Base-by-base conservation (phyloP, 2,329 filamentous ascomycete species). In the Colletotrichum costaricense region DNA sequence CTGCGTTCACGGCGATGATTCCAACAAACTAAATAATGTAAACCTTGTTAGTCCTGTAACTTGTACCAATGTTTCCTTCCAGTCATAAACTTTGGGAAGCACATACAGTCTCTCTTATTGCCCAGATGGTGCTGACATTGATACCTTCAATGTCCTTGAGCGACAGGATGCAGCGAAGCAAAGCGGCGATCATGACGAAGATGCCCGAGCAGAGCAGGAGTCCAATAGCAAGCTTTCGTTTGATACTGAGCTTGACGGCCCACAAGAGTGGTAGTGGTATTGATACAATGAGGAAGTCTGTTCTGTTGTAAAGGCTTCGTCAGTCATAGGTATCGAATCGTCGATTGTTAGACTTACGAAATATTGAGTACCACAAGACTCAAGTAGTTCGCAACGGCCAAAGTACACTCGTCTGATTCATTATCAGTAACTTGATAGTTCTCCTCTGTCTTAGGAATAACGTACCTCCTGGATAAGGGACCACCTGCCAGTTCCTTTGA, bases 1-100 rank as follows among this genome's bases (percentile, higher is more conserved):
- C 81, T n/a, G 81, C 79, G 68, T 84, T 85, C 63, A 84, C 82
- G 58, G 82, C 83, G 46, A 86, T 80, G 62, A 85, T 83, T n/a
- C 79, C 84, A 38, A 86, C 81, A 55, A 86, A 85, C 81, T 84
- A 63, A 42, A 35, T 5, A 7, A 35, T 74, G 19, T 4, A 30
- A 12, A 33, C 9, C 59, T 6, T 22, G 8, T n/a, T 7, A 19
- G 5, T 42, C 2, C 38, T 11, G 12, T 6, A 49, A n/a, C 4
- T 9, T 9, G 5, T 5, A 26, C 12, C 2, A 9, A 2, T 16
- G 19, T 4, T 22, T 16, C 24, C 9, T 16, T 2, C 14, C 19
- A 33, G 2, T 12, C 3, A 52, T 28, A 24, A 71, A 73, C 38
- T 33, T 33, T 5, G 33, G 22, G 12, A 19, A 9, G 2, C 46